Evolutionary conservation across 768 basidiomycete species (phyloP).

Genomic region (Pulveroboletus sp.): DNA sequence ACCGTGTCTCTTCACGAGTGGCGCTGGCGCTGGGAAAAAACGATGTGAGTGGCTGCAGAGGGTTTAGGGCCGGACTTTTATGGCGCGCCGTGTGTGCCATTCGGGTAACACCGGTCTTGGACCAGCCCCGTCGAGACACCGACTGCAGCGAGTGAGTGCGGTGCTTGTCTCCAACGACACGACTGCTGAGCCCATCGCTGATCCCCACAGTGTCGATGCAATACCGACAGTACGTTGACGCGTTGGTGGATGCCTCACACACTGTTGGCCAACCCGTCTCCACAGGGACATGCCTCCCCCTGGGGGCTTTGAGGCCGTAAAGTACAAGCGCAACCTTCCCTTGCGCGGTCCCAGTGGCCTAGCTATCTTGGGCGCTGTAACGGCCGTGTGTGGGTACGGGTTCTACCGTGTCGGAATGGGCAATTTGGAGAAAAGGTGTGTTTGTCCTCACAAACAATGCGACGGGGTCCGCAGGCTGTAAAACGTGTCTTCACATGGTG

Average conservation of each 20-base stretch:
- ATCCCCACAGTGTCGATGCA: conserved; percentile 21
- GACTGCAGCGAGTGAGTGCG: conserved; percentile 18
- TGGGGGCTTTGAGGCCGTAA: conserved; percentile 88
- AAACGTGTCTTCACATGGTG: conserved; percentile 56
- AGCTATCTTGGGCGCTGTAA: conserved; percentile 81
- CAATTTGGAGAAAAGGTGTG: conserved; percentile 89
- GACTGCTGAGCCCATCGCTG: background rate
- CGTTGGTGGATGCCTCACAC: conserved; percentile 7
- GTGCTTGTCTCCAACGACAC: background rate
- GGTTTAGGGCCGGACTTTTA: conserved; percentile 28
- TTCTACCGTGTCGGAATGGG: conserved; percentile 90
- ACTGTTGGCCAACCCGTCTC: conserved; percentile 8
- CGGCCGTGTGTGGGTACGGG: conserved; percentile 81
- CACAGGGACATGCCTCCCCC: conserved; percentile 91
- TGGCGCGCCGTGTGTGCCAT: background rate
- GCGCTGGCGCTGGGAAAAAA: no score
- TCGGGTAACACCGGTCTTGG: background rate
- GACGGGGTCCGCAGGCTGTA: conserved; percentile 53
- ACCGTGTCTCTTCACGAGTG: background rate
- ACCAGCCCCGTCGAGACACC: background rate
- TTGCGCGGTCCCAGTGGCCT: conserved; percentile 81
- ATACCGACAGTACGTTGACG: conserved; percentile 26
- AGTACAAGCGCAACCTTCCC: conserved; percentile 95
- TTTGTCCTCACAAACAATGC: conserved; percentile 27
- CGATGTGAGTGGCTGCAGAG: conserved; percentile 5